Conservation (phyloP, 2,329 filamentous ascomycete species). For the Aspergillus sp. region DNA sequence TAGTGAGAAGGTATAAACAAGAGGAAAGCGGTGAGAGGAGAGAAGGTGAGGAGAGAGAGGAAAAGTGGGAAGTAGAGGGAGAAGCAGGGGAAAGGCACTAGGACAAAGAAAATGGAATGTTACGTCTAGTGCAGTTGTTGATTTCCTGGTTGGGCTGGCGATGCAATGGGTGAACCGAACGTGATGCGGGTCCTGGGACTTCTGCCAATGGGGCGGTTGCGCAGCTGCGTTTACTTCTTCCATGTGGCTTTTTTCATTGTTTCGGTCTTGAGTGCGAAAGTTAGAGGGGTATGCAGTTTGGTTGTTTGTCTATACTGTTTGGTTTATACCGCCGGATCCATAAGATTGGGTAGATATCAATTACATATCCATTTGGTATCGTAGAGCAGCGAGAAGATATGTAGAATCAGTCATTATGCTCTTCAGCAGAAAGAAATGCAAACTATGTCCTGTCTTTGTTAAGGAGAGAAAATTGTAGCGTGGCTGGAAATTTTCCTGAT, state of each 20-base stretch:
- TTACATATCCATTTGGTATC: background rate
- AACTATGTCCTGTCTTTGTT: too few species aligned
- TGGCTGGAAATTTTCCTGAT: too few species aligned
- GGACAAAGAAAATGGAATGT: background rate
- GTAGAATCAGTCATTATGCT: background rate
- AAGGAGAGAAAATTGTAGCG: too few species aligned
- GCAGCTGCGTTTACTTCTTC: background rate
- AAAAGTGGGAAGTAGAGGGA: background rate
- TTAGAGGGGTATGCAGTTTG: background rate
- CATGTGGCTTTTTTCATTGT: background rate
- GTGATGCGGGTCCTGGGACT: background rate
- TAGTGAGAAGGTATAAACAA: slow-evolving; percentile 3
- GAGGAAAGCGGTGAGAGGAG: slow-evolving; percentile 4
- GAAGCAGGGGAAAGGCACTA: background rate
- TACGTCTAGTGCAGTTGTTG: background rate
- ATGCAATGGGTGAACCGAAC: background rate
- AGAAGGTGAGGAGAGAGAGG: background rate
- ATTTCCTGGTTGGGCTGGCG: background rate
- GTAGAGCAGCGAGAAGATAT: background rate
- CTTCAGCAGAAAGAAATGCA: background rate
- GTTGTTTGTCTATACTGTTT: background rate
- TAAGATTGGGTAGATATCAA: background rate
- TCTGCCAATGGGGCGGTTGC: background rate
- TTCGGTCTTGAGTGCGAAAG: background rate
- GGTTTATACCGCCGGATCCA: background rate